Percentiles rank a stretch among this genome's conserved stretches.
These are phyloP conservation scores for Botrytis cinerea DNA, from an alignment of 2,329 filamentous ascomycete species.

Conservation along the genomic window DNA sequence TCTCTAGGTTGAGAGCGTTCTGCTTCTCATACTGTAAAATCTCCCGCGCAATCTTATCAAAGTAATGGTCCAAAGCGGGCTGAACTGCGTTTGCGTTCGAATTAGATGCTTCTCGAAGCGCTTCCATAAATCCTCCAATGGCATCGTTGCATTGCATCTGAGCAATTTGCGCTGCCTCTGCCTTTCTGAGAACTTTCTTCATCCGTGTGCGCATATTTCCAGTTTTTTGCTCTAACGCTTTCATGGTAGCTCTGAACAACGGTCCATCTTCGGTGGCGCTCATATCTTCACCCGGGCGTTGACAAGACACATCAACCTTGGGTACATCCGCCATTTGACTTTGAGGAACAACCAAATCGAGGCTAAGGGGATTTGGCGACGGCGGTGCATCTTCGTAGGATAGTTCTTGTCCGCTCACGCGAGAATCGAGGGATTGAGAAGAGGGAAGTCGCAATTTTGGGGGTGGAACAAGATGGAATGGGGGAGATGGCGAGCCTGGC, in stretches of 20 bases:
- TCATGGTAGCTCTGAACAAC: constrained; percentile 94
- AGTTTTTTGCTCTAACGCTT: constrained; percentile 93
- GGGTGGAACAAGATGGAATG: constrained; percentile 71
- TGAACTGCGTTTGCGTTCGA: constrained; percentile 97
- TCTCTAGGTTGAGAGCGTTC: constrained; percentile 83
- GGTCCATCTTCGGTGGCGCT: constrained; percentile 88
- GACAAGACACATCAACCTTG: constrained; percentile 85
- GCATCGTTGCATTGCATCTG: constrained; percentile 86
- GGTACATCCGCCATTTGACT: constrained; percentile 47
- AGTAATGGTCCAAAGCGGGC: constrained; percentile 95
- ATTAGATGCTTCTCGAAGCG: constrained; percentile 80
- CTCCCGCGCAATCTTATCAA: constrained; percentile 92
- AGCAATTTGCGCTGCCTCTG: constrained; percentile 81
- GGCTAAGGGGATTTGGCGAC: constrained; percentile 51
- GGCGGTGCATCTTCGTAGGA: constrained; percentile 55
- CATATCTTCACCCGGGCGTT: constrained; percentile 82
- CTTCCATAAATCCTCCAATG: constrained; percentile 78
- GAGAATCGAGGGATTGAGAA: constrained; percentile 80
- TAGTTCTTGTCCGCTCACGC: constrained; percentile 70
- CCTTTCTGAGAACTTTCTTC: constrained; percentile 93
- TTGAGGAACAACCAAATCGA: constrained; percentile 41
- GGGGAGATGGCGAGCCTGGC: constrained; percentile 68
- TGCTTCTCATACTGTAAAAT: constrained; percentile 84
- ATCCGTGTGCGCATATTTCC: constrained; percentile 91
- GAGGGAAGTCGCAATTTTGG: constrained; percentile 83